Evolutionary conservation across 2,329 filamentous ascomycete genomes (phyloP).

Genomic region (Claviceps citrina): DNA sequence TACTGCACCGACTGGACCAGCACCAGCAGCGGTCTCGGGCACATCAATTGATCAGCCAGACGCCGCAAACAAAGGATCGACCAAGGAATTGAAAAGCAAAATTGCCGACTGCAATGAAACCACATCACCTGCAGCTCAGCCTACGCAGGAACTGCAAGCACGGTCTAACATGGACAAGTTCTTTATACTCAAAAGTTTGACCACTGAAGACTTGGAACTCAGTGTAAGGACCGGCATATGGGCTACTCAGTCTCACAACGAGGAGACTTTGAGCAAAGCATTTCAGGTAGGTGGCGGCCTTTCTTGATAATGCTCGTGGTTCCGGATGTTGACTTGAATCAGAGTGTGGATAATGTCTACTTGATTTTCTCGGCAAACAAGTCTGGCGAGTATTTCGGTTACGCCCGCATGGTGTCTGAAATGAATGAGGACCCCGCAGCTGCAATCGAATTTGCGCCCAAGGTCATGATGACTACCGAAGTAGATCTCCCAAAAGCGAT

Average conservation of each 20-base stretch:
- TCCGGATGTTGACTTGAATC: neutral
- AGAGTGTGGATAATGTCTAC: conserved; percentile 74
- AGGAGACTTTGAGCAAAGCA: conserved; percentile 65
- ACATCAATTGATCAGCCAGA: neutral
- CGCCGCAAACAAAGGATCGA: conserved; percentile 4
- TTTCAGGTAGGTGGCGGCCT: conserved; percentile 47
- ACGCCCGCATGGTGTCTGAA: conserved; percentile 74
- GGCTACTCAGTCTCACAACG: conserved; percentile 91
- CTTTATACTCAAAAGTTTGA: conserved; percentile 87
- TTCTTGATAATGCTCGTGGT: neutral
- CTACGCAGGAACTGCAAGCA: conserved; percentile 1
- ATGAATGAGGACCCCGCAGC: conserved; percentile 64
- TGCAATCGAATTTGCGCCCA: conserved; percentile 53
- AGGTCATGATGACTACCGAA: conserved; percentile 41
- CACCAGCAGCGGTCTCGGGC: conserved; percentile 17
- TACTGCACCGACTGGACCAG: conserved; percentile 40
- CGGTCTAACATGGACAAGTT: conserved; percentile 28
- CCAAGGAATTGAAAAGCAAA: no score
- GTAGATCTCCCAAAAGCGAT: conserved; percentile 65
- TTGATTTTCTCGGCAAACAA: conserved; percentile 94
- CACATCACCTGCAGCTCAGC: neutral
- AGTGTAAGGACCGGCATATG: conserved; percentile 81
- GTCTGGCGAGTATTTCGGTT: conserved; percentile 92
- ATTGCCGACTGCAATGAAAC: conserved; percentile 2
- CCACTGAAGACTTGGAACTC: conserved; percentile 73